These are phyloP conservation scores for Plectosphaerella cucumerina DNA, from an alignment of 2,329 filamentous ascomycete species.

Conservation along the genomic window DNA sequence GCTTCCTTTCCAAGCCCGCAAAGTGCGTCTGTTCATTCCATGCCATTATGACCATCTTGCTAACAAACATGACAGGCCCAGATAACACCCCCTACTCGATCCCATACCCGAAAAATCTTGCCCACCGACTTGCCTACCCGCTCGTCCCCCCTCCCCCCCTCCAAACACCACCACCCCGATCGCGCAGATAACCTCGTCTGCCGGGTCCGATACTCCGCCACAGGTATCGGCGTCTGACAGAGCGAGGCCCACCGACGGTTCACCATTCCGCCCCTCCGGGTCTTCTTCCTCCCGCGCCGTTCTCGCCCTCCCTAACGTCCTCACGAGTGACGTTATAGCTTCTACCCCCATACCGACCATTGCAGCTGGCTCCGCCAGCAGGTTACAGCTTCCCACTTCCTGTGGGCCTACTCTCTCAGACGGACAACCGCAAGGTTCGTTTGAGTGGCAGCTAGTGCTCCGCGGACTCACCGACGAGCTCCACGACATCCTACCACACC, in stretches of 20 bases:
- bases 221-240: conserved; percentile 80
- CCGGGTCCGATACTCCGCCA: conserved; percentile 78
- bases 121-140: not conserved
- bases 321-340: conserved; percentile 57
- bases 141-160: conserved; percentile 8
- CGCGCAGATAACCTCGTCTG: conserved; percentile 63
- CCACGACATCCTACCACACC: conserved; percentile 9
- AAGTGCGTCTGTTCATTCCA: conserved; percentile 61
- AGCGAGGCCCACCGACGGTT: conserved; percentile 57
- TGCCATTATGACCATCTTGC: conserved; percentile 2
- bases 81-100: conserved; percentile 54
- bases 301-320: conserved; percentile 90
- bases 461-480: conserved; percentile 53
- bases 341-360: conserved; percentile 21
- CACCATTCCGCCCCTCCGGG: conserved; percentile 86
- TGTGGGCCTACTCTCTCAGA: conserved; percentile 98
- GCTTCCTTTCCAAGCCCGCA: conserved; percentile 90
- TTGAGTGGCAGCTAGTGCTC: conserved; percentile 98
- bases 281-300: conserved; percentile 77
- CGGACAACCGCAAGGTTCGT: conserved; percentile 90
- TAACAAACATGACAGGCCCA: conserved; percentile 37
- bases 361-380: conserved; percentile 90
- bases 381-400: conserved; percentile 54
- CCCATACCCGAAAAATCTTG: conserved; percentile 13
- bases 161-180: conserved; percentile 16